phyloP scores from a whole-genome alignment of 2,329 filamentous ascomycete genomes.

The Keithomyces neogunnii region DNA sequence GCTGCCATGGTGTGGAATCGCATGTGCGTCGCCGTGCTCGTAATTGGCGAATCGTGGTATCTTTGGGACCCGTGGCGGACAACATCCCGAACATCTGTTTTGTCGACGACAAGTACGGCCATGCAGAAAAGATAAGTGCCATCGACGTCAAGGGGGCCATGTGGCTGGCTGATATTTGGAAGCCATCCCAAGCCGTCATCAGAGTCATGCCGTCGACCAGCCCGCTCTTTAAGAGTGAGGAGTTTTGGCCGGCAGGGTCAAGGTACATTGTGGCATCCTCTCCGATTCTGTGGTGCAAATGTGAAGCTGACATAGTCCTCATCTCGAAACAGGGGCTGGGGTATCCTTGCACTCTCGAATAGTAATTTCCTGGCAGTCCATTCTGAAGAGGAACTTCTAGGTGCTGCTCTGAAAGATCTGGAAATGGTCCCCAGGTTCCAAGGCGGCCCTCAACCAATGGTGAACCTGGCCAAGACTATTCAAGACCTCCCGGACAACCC shows the following conservation, averaged over 20 bases:
- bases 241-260: conserved; percentile 18
- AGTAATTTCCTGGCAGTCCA: conserved; percentile 32
- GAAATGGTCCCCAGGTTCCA: conserved; percentile 12
- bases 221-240: conserved; percentile 18
- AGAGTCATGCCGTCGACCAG: conserved; percentile 13
- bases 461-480: conserved; percentile 18
- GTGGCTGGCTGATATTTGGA: conserved; percentile 48
- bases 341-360: conserved; percentile 36
- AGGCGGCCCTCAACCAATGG: conserved; percentile 9
- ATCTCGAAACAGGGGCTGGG: conserved; percentile 33
- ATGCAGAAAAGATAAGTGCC: conserved; percentile 41
- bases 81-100: conserved; percentile 50
- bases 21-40: conserved; percentile 32
- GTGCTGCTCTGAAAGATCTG: conserved; percentile 14
- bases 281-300: not conserved
- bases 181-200: conserved; percentile 17
- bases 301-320: not conserved
- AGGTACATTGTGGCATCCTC: conserved; percentile 12
- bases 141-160: conserved; percentile 40
- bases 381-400: conserved; percentile 25
- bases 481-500: conserved; percentile 22
- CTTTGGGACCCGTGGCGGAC: conserved; percentile 26
- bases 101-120: conserved; percentile 33
- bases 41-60: conserved; percentile 42
- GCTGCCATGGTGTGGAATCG: conserved; percentile 14